Conservation (phyloP, 495 filamentous ascomycete species). For the Astrocystis sublimbata region DNA sequence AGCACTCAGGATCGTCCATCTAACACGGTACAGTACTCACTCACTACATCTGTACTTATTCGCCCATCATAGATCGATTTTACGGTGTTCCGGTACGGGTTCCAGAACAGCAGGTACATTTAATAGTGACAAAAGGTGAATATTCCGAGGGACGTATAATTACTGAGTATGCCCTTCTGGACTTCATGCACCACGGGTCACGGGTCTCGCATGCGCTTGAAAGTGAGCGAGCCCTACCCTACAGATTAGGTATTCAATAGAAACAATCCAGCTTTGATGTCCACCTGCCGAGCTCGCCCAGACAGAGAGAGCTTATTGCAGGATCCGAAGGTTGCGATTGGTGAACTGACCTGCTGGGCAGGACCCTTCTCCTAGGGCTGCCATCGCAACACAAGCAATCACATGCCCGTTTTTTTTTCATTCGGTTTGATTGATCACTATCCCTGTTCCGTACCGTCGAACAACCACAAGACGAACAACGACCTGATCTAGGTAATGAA, state of each 20-base stretch:
- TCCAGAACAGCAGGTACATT: too few species aligned
- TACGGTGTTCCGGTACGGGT: too few species aligned
- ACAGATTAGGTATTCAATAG: neutral
- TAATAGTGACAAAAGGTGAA: too few species aligned
- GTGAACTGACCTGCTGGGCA: neutral
- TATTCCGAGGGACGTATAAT: too few species aligned
- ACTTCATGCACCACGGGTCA: too few species aligned
- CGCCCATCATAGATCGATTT: too few species aligned
- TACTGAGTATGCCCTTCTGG: too few species aligned
- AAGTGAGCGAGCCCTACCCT: too few species aligned
- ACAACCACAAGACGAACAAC: neutral
- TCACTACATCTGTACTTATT: neutral
- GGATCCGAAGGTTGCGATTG: conserved; percentile 1
- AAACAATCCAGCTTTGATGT: neutral
- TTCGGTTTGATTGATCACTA: conserved; percentile 4
- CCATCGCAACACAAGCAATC: conserved; percentile 9
- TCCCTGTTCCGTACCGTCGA: neutral
- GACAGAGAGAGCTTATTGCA: neutral
- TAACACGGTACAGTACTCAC: neutral
- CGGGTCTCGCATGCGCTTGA: too few species aligned
- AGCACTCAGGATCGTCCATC: neutral
- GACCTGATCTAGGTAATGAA: neutral
- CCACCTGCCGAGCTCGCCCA: neutral
- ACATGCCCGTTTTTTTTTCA: neutral
- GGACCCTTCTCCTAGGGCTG: conserved; percentile 8